A percentile compares a stretch with the other conserved stretches of the same genome.
Conservation (phyloP, 768 basidiomycete genomes). For the Lepiota brunneoincarnata region DNA sequence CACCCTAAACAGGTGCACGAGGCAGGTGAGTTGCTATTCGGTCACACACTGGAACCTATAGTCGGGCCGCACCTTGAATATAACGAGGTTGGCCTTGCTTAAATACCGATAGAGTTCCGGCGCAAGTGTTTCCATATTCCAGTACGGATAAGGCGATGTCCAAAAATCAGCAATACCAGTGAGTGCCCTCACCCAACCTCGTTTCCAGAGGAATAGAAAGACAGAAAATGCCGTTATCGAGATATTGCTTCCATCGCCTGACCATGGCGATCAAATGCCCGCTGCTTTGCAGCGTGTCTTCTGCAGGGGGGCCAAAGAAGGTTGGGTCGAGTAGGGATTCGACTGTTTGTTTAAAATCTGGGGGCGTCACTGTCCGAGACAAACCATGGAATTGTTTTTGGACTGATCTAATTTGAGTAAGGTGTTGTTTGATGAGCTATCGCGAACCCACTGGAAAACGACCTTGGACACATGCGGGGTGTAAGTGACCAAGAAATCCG, state of each 20-base stretch:
- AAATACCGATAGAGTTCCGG: constrained; percentile 50
- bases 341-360: constrained; percentile 71
- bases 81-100: constrained; percentile 59
- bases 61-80: constrained; percentile 67
- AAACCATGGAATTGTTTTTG: constrained; percentile 96
- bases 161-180: constrained; percentile 51
- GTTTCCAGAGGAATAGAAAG: constrained; percentile 67
- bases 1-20: constrained; percentile 50
- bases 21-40: too few relatives aligned
- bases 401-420: constrained; percentile 43
- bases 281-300: constrained; percentile 13
- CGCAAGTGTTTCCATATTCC: constrained; percentile 61
- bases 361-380: constrained; percentile 91
- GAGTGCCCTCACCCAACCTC: constrained; percentile 43
- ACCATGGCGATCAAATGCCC: constrained; percentile 59
- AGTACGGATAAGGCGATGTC: constrained; percentile 75
- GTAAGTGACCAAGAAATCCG: constrained; percentile 88
- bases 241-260: constrained; percentile 67
- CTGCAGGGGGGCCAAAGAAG: constrained; percentile 49
- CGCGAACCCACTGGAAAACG: constrained; percentile 77
- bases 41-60: not conserved
- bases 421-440: not conserved
- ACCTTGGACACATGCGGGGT: constrained; percentile 82
- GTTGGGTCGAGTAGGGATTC: constrained; percentile 53
- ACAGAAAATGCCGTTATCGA: constrained; percentile 67